Percentiles rank a stretch among this genome's conserved stretches.
Conservation (phyloP, 345 rosid species). For the Salix arbutifolia region DNA sequence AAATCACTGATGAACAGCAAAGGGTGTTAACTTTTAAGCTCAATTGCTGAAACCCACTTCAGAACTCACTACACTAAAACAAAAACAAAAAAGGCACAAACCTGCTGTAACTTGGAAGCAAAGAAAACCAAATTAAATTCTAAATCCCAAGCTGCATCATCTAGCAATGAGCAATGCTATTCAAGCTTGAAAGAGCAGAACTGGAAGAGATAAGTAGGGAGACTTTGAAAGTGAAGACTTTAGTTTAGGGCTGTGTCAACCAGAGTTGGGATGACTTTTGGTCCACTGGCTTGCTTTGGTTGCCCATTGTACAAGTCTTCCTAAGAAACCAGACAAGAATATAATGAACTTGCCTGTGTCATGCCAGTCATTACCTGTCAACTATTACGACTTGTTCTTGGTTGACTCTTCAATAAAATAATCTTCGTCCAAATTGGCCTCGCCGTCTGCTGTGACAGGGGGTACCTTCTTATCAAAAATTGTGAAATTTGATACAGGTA, state of each 20-base stretch:
- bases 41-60: not conserved
- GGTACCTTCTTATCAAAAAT: not conserved
- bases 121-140: not conserved
- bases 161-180: not conserved
- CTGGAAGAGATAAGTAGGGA: not conserved
- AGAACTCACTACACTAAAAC: not conserved
- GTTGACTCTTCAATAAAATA: not conserved
- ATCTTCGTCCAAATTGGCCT: not conserved
- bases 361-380: not conserved
- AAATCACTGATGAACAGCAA: not conserved
- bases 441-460: not conserved
- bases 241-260: not conserved
- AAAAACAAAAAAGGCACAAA: not conserved
- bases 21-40: not conserved
- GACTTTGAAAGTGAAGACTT: not conserved
- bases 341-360: no score
- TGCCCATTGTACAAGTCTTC: not conserved
- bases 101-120: not conserved
- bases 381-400: no score
- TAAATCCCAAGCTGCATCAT: not conserved
- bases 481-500: no score
- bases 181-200: not conserved
- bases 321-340: not conserved
- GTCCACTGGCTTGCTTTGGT: not conserved
- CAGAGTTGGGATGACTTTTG: not conserved